A percentile compares a stretch with the other conserved stretches of the same genome.
Evolutionary conservation across 257 asterid species (phyloP).

Genomic region (Anisodus acutangulus): DNA sequence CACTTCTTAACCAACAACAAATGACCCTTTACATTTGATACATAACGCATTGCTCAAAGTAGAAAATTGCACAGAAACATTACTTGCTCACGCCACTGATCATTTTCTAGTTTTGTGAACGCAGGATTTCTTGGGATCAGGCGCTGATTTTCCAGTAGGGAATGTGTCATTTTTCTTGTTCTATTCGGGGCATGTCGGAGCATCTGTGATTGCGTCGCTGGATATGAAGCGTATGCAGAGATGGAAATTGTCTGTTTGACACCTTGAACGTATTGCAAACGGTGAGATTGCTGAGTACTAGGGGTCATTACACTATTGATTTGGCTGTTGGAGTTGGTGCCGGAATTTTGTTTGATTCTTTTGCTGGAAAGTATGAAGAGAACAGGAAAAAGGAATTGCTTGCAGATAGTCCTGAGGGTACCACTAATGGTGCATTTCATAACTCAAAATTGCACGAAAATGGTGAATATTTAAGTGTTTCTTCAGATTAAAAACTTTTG

Average conservation of each 20-base stretch:
- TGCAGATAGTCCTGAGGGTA: constrained; percentile 22
- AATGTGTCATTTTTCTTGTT: constrained; percentile 45
- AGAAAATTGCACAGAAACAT: background rate
- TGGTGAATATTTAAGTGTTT: background rate
- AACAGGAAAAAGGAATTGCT: background rate
- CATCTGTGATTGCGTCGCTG: constrained; percentile 40
- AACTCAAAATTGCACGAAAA: constrained; percentile 25
- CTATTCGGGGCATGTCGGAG: constrained; percentile 49
- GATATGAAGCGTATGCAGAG: constrained; percentile 43
- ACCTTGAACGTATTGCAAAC: constrained; percentile 36
- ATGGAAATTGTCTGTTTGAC: constrained; percentile 38
- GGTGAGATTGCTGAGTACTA: constrained; percentile 38
- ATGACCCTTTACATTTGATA: background rate
- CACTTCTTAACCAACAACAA: no score
- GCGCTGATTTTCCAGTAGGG: constrained; percentile 46
- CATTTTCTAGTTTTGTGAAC: background rate
- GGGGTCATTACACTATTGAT: constrained; percentile 49
- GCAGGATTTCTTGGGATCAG: constrained; percentile 44
- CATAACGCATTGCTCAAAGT: background rate
- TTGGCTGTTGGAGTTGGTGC: constrained; percentile 45
- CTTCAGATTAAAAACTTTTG: background rate
- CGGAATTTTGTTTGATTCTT: constrained; percentile 39
- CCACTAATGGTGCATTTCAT: constrained; percentile 24
- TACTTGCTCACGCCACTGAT: background rate
- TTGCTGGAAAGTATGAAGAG: constrained; percentile 36